Percentiles rank a stretch among this genome's conserved stretches.
Evolutionary conservation across 352 stramenopile species (phyloP).

Genomic region (Phytophthora idaei): DNA sequence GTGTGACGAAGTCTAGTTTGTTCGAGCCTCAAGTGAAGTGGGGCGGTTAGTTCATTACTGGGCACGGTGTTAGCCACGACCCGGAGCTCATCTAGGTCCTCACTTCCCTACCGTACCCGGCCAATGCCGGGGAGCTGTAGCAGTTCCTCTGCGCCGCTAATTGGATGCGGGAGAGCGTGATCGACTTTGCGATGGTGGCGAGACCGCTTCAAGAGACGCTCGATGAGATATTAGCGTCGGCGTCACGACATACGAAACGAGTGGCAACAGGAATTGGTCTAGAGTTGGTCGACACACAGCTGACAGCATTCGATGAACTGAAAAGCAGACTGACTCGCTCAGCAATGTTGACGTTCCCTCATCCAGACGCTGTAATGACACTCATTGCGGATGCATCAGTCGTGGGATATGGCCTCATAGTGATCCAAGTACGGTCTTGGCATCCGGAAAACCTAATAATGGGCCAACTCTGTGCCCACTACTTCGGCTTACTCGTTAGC

Average conservation of each 20-base stretch:
- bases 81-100: constrained; percentile 1
- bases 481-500: too few relatives aligned
- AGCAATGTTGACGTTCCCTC: not conserved
- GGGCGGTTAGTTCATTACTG: constrained; percentile 25
- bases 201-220: too few relatives aligned
- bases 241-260: too few relatives aligned
- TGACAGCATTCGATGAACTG: not conserved
- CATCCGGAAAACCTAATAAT: not conserved
- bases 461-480: too few relatives aligned
- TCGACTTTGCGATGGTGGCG: not conserved
- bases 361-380: not conserved
- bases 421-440: not conserved
- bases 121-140: constrained; percentile 2
- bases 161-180: not conserved
- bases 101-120: not conserved
- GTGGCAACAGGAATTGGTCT: not conserved
- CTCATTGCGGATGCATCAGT: constrained; percentile 6
- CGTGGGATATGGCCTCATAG: constrained; percentile 3
- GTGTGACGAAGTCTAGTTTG: constrained; percentile 23
- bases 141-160: not conserved
- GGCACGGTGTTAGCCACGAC: constrained; percentile 1
- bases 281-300: not conserved
- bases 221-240: too few relatives aligned
- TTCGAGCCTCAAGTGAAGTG: constrained; percentile 24
- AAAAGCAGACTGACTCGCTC: not conserved